Evolutionary conservation across 176 grass and related monocot genomes (phyloP).

Genomic region (Rhynchospora breviuscula): DNA sequence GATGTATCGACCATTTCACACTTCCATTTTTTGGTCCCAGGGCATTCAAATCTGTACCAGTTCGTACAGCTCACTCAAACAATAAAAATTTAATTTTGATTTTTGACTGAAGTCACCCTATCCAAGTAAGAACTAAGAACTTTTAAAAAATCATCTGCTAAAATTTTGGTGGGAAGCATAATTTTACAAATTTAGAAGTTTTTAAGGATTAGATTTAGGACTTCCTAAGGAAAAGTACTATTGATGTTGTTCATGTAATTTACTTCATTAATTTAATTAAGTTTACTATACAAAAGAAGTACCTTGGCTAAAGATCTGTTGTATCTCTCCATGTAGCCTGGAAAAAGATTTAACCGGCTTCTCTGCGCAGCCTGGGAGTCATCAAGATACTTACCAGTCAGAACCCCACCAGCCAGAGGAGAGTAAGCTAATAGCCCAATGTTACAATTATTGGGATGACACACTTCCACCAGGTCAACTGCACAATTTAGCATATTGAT

Average conservation of each 20-base stretch:
- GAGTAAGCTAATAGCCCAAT: conserved; percentile 85
- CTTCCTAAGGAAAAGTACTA: neutral
- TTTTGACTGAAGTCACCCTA: neutral
- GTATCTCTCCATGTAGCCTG: conserved; percentile 85
- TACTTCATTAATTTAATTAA: neutral
- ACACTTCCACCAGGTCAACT: conserved; percentile 96
- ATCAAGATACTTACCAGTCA: conserved; percentile 83
- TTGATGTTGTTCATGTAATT: neutral
- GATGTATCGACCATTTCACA: neutral
- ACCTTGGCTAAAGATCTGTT: conserved; percentile 72
- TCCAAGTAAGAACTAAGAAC: neutral
- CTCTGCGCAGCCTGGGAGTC: conserved; percentile 31
- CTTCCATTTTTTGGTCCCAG: neutral
- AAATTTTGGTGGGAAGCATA: neutral
- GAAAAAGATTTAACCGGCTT: conserved; percentile 77
- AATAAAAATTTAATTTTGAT: neutral
- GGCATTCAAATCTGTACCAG: neutral
- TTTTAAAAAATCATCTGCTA: neutral
- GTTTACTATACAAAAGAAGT: neutral
- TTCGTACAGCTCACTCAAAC: too few relatives aligned
- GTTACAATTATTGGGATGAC: conserved; percentile 83
- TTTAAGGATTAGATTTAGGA: neutral
- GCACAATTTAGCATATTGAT: conserved; percentile 1
- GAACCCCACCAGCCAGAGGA: conserved; percentile 68
- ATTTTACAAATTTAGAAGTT: neutral